Base-by-base conservation (phyloP, 2,329 filamentous ascomycete species). In the Neofusicoccum sp. region DNA sequence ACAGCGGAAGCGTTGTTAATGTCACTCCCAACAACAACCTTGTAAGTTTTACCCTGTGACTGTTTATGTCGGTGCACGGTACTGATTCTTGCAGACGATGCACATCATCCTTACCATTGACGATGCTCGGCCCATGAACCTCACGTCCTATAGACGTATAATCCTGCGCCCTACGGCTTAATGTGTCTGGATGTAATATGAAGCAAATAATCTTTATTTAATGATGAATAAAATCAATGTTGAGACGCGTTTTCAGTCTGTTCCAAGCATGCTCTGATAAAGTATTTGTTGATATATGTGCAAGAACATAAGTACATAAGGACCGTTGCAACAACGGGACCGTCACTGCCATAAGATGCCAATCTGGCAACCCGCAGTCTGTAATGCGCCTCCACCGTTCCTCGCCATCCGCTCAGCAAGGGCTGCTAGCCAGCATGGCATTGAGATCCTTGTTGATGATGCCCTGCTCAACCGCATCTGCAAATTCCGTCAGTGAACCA, bases 391-490 rank as follows among this genome's bases (percentile, higher is more conserved):
- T 20, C 20, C 20, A 1, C 20, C 20, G 20, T 20, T 20, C 20
- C 20, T 20, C 20, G 20, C 20, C 40, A 26, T 20, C 14, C 28
- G 11, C n/a, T 38, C 20, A 47, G 12, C 56, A 58, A 11, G 56
- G 56, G 20, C 26, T 58, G 11, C 5, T 38, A 4, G n/a, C 31
- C 30, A 58, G 7, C 60, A 38, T 47, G 16, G 56, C 43, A n/a
- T 48, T 40, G 30, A 58, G 48, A 28, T 69, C 64, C 44, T 62
- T 63, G n/a, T 65, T 62, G 33, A 70, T 65, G 26, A 69, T 63
- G 7, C 66, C 67, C 4, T 58, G 63, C 47, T 68, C 63, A 1
- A 67, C 67, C 1, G 68, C 54, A 38, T 48, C 54, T 58, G 30
- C 24, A 5, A 3, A 34, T 9, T 9, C 6, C 4, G 30, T 60